These are phyloP conservation scores for Microcos paniculata DNA, from an alignment of 345 rosid species.

Conservation along the genomic window DNA sequence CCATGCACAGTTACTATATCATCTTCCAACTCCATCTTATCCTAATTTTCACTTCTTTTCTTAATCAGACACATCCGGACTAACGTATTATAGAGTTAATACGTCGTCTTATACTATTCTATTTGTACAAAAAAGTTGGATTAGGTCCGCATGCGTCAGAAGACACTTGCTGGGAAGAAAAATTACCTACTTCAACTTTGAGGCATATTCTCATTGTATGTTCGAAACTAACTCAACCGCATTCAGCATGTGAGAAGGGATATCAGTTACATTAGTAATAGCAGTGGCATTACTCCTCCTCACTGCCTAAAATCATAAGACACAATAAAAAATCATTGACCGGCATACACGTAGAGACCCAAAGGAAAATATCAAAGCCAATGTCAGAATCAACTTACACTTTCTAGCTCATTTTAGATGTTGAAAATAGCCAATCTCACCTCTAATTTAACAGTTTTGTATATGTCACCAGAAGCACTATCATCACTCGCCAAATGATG, in stretches of 20 bases:
- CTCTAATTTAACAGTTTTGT: conserved; percentile 63
- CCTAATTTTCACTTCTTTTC: too few relatives aligned
- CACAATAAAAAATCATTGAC: conserved; percentile 12
- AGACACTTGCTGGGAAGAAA: background rate
- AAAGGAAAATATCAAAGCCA: background rate
- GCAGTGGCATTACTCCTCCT: conserved; percentile 34
- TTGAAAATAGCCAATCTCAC: conserved; percentile 62
- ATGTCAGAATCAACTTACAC: conserved; percentile 30
- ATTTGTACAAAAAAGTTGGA: too few relatives aligned
- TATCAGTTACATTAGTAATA: conserved; percentile 38
- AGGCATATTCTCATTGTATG: conserved; percentile 11
- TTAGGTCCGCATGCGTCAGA: too few relatives aligned
- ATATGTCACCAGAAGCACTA: conserved; percentile 37
- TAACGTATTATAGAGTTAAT: too few relatives aligned
- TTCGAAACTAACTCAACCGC: conserved; percentile 58
- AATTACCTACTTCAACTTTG: conserved; percentile 9
- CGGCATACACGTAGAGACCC: background rate
- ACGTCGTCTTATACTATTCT: too few relatives aligned
- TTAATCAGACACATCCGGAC: too few relatives aligned
- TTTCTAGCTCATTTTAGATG: conserved; percentile 54
- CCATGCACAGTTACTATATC: too few relatives aligned
- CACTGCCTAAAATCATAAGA: conserved; percentile 39
- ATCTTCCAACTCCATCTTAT: too few relatives aligned
- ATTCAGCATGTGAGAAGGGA: conserved; percentile 52
- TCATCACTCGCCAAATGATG: conserved; percentile 37